Evolutionary conservation across 345 rosid genomes (phyloP).

Genomic region (Salix dunnii): DNA sequence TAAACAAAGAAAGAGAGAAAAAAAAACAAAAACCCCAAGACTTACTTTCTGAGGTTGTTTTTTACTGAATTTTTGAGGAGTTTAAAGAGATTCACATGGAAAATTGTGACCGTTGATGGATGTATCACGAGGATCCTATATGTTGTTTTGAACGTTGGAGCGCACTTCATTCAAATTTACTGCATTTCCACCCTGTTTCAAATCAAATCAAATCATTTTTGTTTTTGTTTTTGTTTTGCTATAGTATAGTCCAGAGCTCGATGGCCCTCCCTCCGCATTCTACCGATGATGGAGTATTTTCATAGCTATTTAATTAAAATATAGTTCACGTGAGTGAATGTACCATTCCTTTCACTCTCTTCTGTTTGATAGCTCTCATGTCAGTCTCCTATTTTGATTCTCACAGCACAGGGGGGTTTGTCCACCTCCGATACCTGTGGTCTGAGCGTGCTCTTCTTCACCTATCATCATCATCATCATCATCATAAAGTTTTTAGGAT

Average conservation of each 20-base stretch:
- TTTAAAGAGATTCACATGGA: constrained; percentile 68
- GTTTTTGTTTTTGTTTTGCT: not conserved
- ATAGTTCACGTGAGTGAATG: no score
- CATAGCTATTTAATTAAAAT: no score
- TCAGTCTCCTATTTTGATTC: no score
- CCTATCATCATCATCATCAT: no score
- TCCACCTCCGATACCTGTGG: no score
- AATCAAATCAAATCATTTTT: not conserved
- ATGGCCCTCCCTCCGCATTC: not conserved
- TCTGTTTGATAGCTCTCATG: no score
- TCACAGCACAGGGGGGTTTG: no score
- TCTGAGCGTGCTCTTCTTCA: no score
- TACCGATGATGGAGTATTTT: no score
- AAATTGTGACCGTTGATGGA: constrained; percentile 50
- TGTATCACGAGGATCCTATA: constrained; percentile 28
- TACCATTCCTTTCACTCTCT: no score
- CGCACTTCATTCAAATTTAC: constrained; percentile 35
- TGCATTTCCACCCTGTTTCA: not conserved
- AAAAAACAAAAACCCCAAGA: not conserved
- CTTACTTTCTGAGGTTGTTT: no score
- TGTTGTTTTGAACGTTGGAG: constrained; percentile 55
- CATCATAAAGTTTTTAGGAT: no score
- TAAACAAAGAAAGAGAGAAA: not conserved
- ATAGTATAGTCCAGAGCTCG: constrained; percentile 11
- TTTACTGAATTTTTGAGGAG: not conserved